phyloP scores from a whole-genome alignment of 441 rosid species.

The Populus hybrid region DNA sequence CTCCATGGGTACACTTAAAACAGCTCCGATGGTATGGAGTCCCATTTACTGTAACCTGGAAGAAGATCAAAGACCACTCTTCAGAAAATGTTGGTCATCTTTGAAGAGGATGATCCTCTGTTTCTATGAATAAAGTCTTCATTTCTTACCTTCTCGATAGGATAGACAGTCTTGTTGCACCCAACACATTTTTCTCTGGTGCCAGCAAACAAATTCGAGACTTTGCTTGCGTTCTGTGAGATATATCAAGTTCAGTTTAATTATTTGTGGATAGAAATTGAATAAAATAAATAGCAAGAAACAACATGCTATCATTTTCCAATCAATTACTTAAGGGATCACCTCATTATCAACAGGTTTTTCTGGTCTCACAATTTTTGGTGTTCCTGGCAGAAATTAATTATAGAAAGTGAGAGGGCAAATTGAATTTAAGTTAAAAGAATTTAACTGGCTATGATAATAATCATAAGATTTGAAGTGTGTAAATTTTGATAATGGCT shows the following conservation, averaged over 20 bases:
- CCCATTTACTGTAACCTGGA: slow-evolving; percentile 54
- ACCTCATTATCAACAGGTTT: slow-evolving; percentile 37
- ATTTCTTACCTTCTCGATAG: slow-evolving; percentile 48
- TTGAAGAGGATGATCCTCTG: background rate
- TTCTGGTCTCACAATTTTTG: slow-evolving; percentile 30
- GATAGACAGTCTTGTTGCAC: slow-evolving; percentile 50
- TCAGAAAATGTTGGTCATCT: background rate
- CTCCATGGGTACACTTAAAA: slow-evolving; percentile 60
- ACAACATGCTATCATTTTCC: background rate
- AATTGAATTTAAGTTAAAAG: background rate
- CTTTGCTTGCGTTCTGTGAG: slow-evolving; percentile 43
- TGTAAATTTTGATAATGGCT: background rate
- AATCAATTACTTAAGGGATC: background rate
- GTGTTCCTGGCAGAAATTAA: slow-evolving; percentile 39
- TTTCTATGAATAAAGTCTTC: background rate
- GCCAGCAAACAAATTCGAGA: slow-evolving; percentile 46
- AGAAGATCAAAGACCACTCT: background rate
- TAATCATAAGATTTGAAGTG: background rate
- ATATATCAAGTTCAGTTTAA: background rate
- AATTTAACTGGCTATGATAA: background rate
- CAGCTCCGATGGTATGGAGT: slow-evolving; percentile 51
- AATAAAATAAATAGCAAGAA: background rate
- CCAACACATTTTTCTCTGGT: slow-evolving; percentile 53
- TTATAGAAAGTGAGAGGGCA: background rate
- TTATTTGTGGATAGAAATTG: background rate